Conservation (phyloP, 164 flowering plant genomes). For the Macadamia tetraphylla region DNA sequence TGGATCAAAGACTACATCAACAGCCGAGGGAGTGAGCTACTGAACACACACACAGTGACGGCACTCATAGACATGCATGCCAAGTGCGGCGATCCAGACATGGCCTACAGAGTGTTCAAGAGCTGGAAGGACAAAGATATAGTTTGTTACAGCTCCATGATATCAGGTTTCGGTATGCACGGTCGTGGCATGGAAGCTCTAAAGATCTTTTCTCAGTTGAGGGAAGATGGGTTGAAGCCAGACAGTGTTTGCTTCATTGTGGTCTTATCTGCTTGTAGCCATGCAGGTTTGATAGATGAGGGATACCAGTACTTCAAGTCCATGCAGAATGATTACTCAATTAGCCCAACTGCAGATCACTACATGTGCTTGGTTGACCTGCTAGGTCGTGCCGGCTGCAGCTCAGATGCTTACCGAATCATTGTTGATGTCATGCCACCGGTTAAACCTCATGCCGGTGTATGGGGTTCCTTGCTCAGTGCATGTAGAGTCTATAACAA, state of each 20-base stretch:
- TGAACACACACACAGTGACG: constrained; percentile 15
- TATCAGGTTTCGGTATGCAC: constrained; percentile 19
- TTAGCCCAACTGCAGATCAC: constrained; percentile 22
- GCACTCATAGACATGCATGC: constrained; percentile 24
- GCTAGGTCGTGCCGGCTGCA: constrained; percentile 19
- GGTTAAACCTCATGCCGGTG: constrained; percentile 21
- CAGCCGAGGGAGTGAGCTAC: constrained; percentile 9
- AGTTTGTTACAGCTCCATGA: constrained; percentile 20
- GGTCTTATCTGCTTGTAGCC: constrained; percentile 22
- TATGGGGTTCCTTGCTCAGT: constrained; percentile 23
- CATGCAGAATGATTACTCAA: constrained; percentile 19
- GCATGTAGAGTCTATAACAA: constrained; percentile 15
- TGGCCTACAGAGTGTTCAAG: constrained; percentile 15
- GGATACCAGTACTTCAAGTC: constrained; percentile 14
- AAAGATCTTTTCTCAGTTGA: constrained; percentile 12
- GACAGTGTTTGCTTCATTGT: constrained; percentile 21
- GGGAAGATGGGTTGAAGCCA: constrained; percentile 14
- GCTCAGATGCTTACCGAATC: constrained; percentile 15
- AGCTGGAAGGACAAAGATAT: constrained; percentile 17
- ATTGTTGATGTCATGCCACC: constrained; percentile 14
- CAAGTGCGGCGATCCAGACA: constrained; percentile 17
- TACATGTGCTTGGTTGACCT: constrained; percentile 24
- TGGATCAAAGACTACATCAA: constrained; percentile 12
- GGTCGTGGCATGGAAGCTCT: constrained; percentile 18
- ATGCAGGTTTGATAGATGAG: constrained; percentile 18